Evolutionary conservation across 176 grass and related monocot species (phyloP), one percentile per base, ranked within the genome.

Genomic region (Neostapfia colusana): DNA sequence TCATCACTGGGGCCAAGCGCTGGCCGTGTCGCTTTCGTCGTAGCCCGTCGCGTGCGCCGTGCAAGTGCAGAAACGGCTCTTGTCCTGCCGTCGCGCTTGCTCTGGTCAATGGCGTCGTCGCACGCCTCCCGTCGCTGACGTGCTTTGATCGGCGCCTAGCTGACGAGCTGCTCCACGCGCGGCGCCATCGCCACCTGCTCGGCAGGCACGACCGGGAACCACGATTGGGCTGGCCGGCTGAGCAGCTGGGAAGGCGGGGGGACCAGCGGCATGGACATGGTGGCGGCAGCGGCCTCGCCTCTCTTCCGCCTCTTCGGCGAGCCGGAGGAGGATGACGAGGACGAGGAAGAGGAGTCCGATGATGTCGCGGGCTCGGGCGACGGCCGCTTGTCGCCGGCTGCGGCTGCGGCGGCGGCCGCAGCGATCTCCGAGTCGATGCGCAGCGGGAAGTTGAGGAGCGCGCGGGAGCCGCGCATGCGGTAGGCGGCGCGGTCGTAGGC

Each of bases 391-490:
- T 76, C 69, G n/a, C 69, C 75, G n/a, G 39, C 65, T 8, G 31
- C 31, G 31, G 31, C 31, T 31, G 31, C 31, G 31, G 31, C 31
- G 31, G 31, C 3, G 12, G 79, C 78, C 0, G 62, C 73, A 2
- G 83, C 76, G 39, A 81, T 83, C 67, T 85, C 88, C 13, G 87
- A 87, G 50, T 89, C 89, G 68, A 95, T 89, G 80, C 87, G 88
- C 61, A 92, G 83, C 14, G 96, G 96, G 86, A 95, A 99, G 76
- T 99, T 99, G 81, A 99, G 92, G 82, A 99, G 87, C 50, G 96
- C 96, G 71, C 96, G 89, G n/a, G 96, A 88, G 58, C 96, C 96
- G 60, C 96, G 96, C 89, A 99, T 99, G 80, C 96, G 80, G 83
- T 87, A 99, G 26, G 92, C 96, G 40, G 92, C 89, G 73, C 88